phyloP scores from a whole-genome alignment of 768 basidiomycete species.

The Phaeolepiota aurea region DNA sequence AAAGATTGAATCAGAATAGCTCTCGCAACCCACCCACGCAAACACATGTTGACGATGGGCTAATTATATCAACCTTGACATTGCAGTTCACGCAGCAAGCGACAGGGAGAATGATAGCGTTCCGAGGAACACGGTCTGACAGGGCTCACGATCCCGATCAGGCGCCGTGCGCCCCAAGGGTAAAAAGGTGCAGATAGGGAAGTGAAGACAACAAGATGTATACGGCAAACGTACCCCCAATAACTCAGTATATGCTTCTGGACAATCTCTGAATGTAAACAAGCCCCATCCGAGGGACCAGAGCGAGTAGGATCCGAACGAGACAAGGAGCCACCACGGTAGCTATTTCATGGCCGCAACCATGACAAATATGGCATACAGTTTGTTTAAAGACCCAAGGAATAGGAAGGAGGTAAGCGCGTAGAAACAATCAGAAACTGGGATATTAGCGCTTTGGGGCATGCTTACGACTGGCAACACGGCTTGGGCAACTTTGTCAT shows the following conservation, averaged over 20 bases:
- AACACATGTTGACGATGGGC: no score
- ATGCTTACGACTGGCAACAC: constrained; percentile 52
- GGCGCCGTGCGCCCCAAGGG: neutral
- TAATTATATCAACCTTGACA: neutral
- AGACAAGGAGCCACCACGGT: constrained; percentile 77
- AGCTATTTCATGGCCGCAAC: constrained; percentile 45
- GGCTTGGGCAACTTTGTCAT: constrained; percentile 32
- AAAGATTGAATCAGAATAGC: no score
- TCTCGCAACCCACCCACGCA: neutral
- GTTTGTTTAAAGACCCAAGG: neutral
- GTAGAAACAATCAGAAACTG: neutral
- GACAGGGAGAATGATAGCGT: neutral
- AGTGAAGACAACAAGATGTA: neutral
- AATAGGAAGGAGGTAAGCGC: neutral
- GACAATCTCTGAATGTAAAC: constrained; percentile 67
- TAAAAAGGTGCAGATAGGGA: neutral
- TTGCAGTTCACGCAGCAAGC: neutral
- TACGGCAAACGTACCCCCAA: constrained; percentile 39
- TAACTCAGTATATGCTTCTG: constrained; percentile 70
- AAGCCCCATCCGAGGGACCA: constrained; percentile 72
- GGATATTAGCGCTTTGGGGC: constrained; percentile 1
- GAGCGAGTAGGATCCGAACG: constrained; percentile 74
- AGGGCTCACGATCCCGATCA: neutral
- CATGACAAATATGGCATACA: neutral
- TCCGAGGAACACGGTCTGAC: neutral